Base-by-base conservation (phyloP, 75 land plant species). In the Sequoia sempervirens region DNA sequence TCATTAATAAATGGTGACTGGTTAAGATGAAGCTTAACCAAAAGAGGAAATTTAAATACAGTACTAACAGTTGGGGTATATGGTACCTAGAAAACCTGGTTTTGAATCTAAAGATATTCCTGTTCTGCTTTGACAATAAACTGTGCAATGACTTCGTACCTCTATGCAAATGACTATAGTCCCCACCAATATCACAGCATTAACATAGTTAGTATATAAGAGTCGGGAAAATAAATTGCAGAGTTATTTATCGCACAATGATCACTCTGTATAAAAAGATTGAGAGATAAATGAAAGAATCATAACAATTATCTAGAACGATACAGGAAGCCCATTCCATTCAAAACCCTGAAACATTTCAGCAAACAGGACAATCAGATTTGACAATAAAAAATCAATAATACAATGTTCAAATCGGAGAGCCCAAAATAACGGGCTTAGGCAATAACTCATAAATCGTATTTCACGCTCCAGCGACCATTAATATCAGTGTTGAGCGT, bases 381-480 rank as follows among this genome's bases (percentile, higher is more conserved):
- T 43, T 41, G 28, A 78, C 1, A 2, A 45, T 45, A 78, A 78
- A 2, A 45, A 43, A n/a, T 13, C 53, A 13, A 13, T 23, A 2
- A 78, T 78, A 45, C 13, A 26, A 12, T 6, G 11, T 78, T 45
- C 9, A 78, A 28, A 37, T 45, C 10, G 5, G 0, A 41, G 50
- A 10, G 47, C 30, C 80, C 47, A 43, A 45, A 78, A 10, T 45
- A 75, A 38, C 79, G 41, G n/a, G 46, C 79, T 26, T 45, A 80
- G 80, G 18, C 7, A 28, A 50, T 0, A 46, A 54, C 64, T 88
- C 66, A 96, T 86, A 95, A 87, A 81, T 96, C 95, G 87, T 88
- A 93, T 84, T 90, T 93, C 61, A 95, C 84, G 84, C 88, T 95
- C 99, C 99, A 95, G 81, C 87, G 88, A 50, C 97, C 93, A 80